Base-by-base conservation (phyloP, 352 stramenopile genomes). In the Hyaloperonospora brassicae region DNA sequence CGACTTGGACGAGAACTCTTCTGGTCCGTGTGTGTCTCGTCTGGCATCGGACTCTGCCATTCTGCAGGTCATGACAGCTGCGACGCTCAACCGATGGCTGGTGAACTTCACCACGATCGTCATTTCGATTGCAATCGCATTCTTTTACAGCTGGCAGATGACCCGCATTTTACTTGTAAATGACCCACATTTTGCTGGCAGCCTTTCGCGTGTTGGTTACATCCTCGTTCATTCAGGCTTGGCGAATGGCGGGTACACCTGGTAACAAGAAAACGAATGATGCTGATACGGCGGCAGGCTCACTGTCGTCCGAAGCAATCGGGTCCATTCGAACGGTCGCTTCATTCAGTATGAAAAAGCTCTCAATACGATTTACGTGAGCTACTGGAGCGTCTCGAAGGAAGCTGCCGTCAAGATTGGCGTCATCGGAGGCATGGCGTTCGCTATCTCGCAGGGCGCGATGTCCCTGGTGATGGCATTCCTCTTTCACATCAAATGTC, bases 31-130 rank as follows among this genome's bases (percentile, higher is more conserved):
- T 27, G 66, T 82, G 7, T 72, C 72, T 36, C 72, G 84, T 1
- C 68, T 95, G 21, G 73, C 82, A 4, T 91, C 73, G 0, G 85
- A 95, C 50, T 82, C 79, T n/a, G 79, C 82, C 6, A 58, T 86
- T 10, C 61, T 95, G 13, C 86, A 93, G 44, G 70, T 72, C 4
- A 81, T 86, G 57, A 86, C 83, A 0, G 81, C 79, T 5, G 81
- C 93, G 36, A 76, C 66, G 0, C 61, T 91, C 4, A 79, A 83
- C 34, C 57, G 73, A 52, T 58, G 66, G 1, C 45, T 88, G 23
- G 64, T 79, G 14, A 82, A 79, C 12, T 21, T 75, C 38, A 86
- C 71, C 0, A 76, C 72, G 34, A 52, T 81, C 14, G 50, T 42
- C 0, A 68, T 77, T n/a, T 64, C 55, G 2, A 72, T 85, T 27